A percentile compares a stretch with the other conserved stretches of the same genome.
Conservation (phyloP, 306 rosid genomes). For the Castanea sativa region DNA sequence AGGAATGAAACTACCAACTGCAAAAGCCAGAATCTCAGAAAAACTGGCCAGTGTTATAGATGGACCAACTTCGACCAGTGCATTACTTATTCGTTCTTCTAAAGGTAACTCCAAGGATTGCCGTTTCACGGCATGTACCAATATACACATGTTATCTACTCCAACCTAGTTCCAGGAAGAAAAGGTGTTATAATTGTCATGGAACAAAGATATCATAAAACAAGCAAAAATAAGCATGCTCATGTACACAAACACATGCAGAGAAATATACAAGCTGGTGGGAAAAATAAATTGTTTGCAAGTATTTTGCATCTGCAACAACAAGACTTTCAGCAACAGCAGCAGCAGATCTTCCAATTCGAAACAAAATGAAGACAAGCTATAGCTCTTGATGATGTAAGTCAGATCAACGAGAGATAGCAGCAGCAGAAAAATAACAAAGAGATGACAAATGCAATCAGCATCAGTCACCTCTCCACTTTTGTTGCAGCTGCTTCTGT, state of each 20-base stretch:
- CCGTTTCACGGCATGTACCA: constrained; percentile 91
- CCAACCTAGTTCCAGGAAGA: constrained; percentile 69
- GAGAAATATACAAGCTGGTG: neutral
- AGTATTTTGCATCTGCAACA: neutral
- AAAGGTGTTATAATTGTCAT: neutral
- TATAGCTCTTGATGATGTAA: neutral
- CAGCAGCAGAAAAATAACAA: neutral
- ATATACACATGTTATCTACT: constrained; percentile 97
- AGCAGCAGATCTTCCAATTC: neutral
- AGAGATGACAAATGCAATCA: neutral
- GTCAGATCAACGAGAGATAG: neutral
- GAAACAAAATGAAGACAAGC: neutral
- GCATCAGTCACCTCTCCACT: neutral
- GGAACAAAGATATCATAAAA: neutral
- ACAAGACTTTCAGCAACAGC: neutral
- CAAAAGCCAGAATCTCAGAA: constrained; percentile 92
- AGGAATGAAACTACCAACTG: constrained; percentile 86
- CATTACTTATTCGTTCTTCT: constrained; percentile 78
- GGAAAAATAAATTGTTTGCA: neutral
- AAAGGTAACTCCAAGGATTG: constrained; percentile 63
- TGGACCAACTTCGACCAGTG: constrained; percentile 95
- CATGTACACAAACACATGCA: neutral
- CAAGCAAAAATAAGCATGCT: neutral
- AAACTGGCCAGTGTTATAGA: constrained; percentile 90
- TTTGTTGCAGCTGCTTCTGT: no score